Base-by-base conservation (phyloP, 2,329 filamentous ascomycete genomes). In the Chaetomiaceae sp. region DNA sequence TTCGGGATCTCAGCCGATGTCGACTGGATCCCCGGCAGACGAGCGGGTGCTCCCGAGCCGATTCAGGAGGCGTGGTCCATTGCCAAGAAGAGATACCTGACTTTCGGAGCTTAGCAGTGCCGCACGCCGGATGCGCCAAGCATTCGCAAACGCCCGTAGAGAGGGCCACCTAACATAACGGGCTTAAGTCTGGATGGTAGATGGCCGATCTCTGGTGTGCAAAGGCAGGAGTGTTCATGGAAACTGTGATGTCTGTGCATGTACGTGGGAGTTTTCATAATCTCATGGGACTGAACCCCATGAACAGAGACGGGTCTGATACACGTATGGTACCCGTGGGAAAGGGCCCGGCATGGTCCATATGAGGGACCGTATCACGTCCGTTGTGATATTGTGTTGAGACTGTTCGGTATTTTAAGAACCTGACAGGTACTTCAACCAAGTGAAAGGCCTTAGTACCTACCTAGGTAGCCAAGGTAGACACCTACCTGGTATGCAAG, bases 41-140 rank as follows among this genome's bases (percentile, higher is more conserved):
- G 51, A 31, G 56, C 58, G 58, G 57, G 49, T 53, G 51, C 52
- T 58, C 57, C 56, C 54, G 57, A 31, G 10, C 16, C 46, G 23
- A 44, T 34, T 10, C 31, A 38, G 34, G 21, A 35, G 42, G 25
- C 23, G 38, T 38, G 30, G 42, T 39, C 35, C 27, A 12, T 13
- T 41, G 19, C 42, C 3, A 25, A 31, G 20, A 40, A 21, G 35
- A 39, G 9, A 21, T 33, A 57, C 54, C 54, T 57, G 50, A 48
- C 54, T 17, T 56, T 57, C 43, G 45, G 46, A 45, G 27, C 20
- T n/a, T 52, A 49, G 50, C 47, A 43, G 31, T 14, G 40, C 45
- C 43, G 50, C 48, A 48, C 21, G 41, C 34, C 33, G 47, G n/a
- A 43, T 8, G 44, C 31, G 54, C 48, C 54, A 56, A 56, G 51